Conservation (phyloP, 1,284 basidiomycete genomes). For the Takashimella tepidaria region DNA sequence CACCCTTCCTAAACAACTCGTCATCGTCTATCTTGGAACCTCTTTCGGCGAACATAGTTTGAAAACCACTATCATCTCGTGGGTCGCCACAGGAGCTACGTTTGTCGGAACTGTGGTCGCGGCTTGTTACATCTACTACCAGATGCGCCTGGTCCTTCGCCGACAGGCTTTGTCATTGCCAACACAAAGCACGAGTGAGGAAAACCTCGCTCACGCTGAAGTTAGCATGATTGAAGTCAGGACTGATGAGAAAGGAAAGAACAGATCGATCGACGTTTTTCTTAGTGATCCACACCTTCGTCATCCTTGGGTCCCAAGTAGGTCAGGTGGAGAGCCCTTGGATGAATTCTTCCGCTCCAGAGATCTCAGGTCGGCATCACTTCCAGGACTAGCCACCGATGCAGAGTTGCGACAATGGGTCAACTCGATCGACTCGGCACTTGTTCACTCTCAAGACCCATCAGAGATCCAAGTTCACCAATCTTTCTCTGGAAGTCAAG, state of each 20-base stretch:
- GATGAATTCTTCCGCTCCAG: neutral
- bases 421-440: slow-evolving; percentile 18
- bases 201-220: neutral
- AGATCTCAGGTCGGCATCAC: slow-evolving; percentile 22
- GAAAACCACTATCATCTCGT: slow-evolving; percentile 38
- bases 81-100: slow-evolving; percentile 27
- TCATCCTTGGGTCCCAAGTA: slow-evolving; percentile 12
- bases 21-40: slow-evolving; percentile 41
- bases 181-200: neutral
- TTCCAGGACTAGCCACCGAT: slow-evolving; percentile 31
- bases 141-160: slow-evolving; percentile 42
- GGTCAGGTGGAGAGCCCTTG: slow-evolving; percentile 10
- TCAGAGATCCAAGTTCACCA: slow-evolving; percentile 9
- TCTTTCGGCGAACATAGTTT: slow-evolving; percentile 31
- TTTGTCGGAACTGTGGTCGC: slow-evolving; percentile 39
- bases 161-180: slow-evolving; percentile 1
- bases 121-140: slow-evolving; percentile 45
- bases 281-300: slow-evolving; percentile 4
- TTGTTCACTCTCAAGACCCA: neutral
- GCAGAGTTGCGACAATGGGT: slow-evolving; percentile 33
- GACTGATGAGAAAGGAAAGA: slow-evolving; percentile 5
- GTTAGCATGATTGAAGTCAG: neutral
- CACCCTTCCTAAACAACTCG: slow-evolving; percentile 43
- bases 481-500: neutral
- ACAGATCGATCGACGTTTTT: slow-evolving; percentile 3